These are phyloP conservation scores for Croton laevigatus DNA, from an alignment of 441 rosid species.

Conservation along the genomic window DNA sequence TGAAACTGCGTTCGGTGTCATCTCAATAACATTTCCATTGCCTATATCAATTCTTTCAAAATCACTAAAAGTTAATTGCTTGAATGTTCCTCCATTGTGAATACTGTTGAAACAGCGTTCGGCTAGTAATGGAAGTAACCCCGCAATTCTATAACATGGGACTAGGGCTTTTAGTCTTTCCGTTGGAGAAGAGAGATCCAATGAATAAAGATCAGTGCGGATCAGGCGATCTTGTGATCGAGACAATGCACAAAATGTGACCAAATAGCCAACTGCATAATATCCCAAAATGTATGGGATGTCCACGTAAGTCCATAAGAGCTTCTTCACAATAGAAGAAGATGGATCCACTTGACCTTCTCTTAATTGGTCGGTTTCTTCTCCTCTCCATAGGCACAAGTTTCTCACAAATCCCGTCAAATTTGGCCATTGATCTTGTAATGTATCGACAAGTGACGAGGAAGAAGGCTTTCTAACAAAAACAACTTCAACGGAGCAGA, in stretches of 20 bases:
- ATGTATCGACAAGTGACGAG: conserved; percentile 14
- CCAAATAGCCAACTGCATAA: conserved; percentile 63
- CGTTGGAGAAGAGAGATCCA: conserved; percentile 56
- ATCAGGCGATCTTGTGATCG: conserved; percentile 59
- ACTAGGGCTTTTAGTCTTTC: conserved; percentile 72
- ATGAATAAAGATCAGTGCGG: conserved; percentile 67
- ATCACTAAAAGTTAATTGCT: conserved; percentile 57
- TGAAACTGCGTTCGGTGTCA: conserved; percentile 66
- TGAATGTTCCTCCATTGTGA: conserved; percentile 24
- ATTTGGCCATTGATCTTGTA: conserved; percentile 91
- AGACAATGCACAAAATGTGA: conserved; percentile 74
- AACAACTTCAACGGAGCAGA: conserved; percentile 55
- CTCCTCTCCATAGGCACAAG: conserved; percentile 93
- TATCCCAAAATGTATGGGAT: conserved; percentile 85
- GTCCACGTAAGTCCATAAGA: conserved; percentile 78
- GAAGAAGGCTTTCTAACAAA: conserved; percentile 55
- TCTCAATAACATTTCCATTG: conserved; percentile 45
- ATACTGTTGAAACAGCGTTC: conserved; percentile 49
- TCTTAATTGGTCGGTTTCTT: conserved; percentile 57
- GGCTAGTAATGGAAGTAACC: conserved; percentile 66
- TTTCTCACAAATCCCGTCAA: conserved; percentile 69
- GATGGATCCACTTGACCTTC: conserved; percentile 67
- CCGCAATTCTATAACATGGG: conserved; percentile 82
- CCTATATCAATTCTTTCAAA: conserved; percentile 60
- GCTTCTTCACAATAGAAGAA: conserved; percentile 61